Percentiles rank a stretch among this genome's conserved stretches.
Conservation (phyloP, 805 yeast genomes). For the Candida yuanshanica region DNA sequence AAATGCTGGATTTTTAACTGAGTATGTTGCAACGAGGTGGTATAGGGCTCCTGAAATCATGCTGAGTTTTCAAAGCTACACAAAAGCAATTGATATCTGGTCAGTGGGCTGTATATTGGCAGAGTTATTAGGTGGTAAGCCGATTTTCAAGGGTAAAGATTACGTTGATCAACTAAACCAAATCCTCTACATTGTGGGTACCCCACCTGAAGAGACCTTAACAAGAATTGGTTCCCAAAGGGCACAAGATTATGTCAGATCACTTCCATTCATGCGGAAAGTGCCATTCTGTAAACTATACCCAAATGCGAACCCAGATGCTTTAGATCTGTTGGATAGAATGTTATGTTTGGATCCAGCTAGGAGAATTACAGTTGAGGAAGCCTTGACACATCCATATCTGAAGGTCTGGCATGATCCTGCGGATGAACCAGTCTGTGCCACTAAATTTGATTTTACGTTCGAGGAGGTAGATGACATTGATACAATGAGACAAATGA, state of each 20-base stretch:
- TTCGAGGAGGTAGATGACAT: constrained; percentile 83
- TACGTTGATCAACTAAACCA: constrained; percentile 92
- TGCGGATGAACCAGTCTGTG: constrained; percentile 82
- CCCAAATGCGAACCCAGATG: constrained; percentile 84
- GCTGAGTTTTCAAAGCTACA: constrained; percentile 88
- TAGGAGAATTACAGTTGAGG: constrained; percentile 78
- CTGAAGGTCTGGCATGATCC: constrained; percentile 90
- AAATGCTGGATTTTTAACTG: constrained; percentile 92
- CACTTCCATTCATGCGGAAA: constrained; percentile 76
- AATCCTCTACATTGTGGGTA: constrained; percentile 83
- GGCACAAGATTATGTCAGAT: constrained; percentile 87
- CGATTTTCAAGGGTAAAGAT: constrained; percentile 91
- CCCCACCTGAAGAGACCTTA: constrained; percentile 73
- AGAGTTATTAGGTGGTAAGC: constrained; percentile 84
- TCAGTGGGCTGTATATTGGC: constrained; percentile 97
- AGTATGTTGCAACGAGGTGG: constrained; percentile 98
- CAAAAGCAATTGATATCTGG: constrained; percentile 97
- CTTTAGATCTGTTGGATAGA: constrained; percentile 70
- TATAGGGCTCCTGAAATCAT: constrained; percentile 98
- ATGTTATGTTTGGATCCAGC: constrained; percentile 87
- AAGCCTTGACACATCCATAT: constrained; percentile 87
- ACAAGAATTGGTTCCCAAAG: constrained; percentile 73
- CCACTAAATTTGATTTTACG: constrained; percentile 69
- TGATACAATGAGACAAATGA: constrained; percentile 67
- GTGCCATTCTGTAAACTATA: constrained; percentile 66